Conservation (phyloP, 1,284 basidiomycete genomes). For the Cutaneotrichosporon cavernicola region DNA sequence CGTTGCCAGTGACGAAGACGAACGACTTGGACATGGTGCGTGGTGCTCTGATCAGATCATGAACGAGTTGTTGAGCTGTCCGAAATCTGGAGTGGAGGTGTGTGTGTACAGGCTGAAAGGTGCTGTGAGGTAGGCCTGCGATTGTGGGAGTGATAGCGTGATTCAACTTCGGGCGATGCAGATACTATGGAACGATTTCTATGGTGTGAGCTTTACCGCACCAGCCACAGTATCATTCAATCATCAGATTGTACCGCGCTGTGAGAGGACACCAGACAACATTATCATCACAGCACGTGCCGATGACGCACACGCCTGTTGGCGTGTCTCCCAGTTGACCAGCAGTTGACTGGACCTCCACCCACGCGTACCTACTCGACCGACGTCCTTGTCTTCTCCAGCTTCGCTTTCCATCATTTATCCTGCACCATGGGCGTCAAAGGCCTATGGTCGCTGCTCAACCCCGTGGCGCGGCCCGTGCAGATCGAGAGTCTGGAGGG, state of each 20-base stretch:
- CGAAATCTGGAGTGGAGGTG: not conserved
- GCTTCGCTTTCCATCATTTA: not conserved
- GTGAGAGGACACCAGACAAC: too few relatives aligned
- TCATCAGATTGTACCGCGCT: too few relatives aligned
- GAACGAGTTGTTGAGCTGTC: not conserved
- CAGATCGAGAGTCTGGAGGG: constrained; percentile 90
- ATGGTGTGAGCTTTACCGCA: too few relatives aligned
- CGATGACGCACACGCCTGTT: not conserved
- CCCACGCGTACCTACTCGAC: not conserved
- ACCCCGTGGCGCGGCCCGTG: constrained; percentile 83
- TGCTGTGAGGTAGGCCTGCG: not conserved
- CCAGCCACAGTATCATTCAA: too few relatives aligned
- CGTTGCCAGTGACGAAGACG: constrained; percentile 94
- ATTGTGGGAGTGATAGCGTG: not conserved
- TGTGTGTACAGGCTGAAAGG: not conserved
- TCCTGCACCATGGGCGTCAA: constrained; percentile 78
- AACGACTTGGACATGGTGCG: not conserved
- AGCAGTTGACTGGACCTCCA: constrained; percentile 12
- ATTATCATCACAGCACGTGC: not conserved
- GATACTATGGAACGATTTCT: too few relatives aligned
- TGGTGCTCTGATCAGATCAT: not conserved
- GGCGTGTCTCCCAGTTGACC: not conserved
- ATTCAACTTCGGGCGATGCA: not conserved
- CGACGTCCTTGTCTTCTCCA: not conserved
- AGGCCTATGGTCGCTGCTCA: constrained; percentile 86